These are phyloP conservation scores for Perkinsus marinus DNA, from an alignment of 169 alveolate species.

Conservation along the genomic window DNA sequence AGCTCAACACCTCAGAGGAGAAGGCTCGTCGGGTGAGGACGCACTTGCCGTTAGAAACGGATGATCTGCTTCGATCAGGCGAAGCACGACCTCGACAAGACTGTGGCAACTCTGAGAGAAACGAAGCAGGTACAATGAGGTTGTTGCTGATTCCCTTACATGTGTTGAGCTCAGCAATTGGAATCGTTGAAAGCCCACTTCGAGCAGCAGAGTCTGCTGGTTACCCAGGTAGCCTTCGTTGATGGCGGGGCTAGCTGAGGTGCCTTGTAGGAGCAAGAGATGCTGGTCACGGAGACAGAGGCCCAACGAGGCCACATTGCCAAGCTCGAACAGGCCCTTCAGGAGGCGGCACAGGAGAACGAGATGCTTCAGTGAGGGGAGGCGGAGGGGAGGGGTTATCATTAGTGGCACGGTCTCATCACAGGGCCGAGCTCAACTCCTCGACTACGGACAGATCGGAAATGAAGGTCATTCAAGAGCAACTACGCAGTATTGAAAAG, in stretches of 20 bases:
- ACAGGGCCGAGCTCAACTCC: not conserved
- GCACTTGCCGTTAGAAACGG: not conserved
- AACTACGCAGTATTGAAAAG: not conserved
- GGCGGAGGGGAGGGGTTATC: too few species aligned
- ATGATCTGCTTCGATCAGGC: not conserved
- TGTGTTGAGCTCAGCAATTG: not conserved
- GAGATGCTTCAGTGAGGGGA: not conserved
- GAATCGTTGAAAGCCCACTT: not conserved
- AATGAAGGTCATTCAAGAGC: not conserved
- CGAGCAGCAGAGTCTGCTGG: not conserved
- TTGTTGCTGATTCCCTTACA: not conserved
- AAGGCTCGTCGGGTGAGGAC: not conserved
- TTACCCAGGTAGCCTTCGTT: not conserved
- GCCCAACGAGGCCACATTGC: not conserved
- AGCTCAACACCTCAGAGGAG: not conserved
- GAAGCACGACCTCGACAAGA: not conserved
- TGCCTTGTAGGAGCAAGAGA: not conserved
- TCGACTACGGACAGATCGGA: not conserved
- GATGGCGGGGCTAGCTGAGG: not conserved
- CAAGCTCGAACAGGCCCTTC: not conserved
- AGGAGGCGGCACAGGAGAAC: not conserved
- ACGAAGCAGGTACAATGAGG: not conserved
- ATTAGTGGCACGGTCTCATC: not conserved
- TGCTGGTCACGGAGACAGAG: not conserved
- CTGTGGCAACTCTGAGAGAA: not conserved